Evolutionary conservation across 2,329 filamentous ascomycete genomes (phyloP).

Genomic region (Plenodomus lindquistii): DNA sequence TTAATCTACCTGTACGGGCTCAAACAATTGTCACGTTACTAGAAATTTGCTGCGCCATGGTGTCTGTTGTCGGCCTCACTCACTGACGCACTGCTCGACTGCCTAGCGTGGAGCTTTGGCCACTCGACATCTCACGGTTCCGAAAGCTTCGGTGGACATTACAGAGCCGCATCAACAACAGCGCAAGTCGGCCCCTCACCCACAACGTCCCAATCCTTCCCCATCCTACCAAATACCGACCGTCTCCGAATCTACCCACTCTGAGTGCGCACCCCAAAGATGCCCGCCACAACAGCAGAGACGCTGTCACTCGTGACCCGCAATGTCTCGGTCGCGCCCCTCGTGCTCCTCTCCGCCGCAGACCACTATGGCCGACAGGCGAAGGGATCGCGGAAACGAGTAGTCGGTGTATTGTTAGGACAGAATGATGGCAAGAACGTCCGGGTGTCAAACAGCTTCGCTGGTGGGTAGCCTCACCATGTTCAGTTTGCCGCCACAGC

Average conservation of each 20-base stretch:
- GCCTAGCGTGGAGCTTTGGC: constrained; percentile 26
- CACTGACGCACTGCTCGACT: constrained; percentile 19
- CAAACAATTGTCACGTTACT: too few relatives aligned
- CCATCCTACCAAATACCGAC: constrained; percentile 4
- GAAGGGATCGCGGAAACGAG: constrained; percentile 84
- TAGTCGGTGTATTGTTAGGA: constrained; percentile 91
- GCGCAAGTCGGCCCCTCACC: constrained; percentile 19
- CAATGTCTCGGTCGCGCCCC: constrained; percentile 94
- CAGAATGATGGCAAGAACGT: constrained; percentile 97
- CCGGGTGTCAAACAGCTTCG: constrained; percentile 98
- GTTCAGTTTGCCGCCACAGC: constrained; percentile 18
- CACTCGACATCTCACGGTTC: constrained; percentile 19
- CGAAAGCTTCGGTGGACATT: constrained; percentile 37
- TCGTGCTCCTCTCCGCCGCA: constrained; percentile 96
- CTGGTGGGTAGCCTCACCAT: constrained; percentile 63
- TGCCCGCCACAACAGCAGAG: constrained; percentile 97
- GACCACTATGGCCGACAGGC: constrained; percentile 96
- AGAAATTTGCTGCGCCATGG: neutral
- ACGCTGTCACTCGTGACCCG: constrained; percentile 91
- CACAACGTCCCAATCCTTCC: constrained; percentile 15
- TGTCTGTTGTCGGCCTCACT: neutral
- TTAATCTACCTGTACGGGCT: too few relatives aligned
- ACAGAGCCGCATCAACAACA: constrained; percentile 43
- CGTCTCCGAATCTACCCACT: constrained; percentile 4
- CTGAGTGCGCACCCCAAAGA: constrained; percentile 47